A percentile compares a stretch with the other conserved stretches of the same genome.
phyloP scores from a whole-genome alignment of 352 stramenopile species.

The Pythium plurisporium region DNA sequence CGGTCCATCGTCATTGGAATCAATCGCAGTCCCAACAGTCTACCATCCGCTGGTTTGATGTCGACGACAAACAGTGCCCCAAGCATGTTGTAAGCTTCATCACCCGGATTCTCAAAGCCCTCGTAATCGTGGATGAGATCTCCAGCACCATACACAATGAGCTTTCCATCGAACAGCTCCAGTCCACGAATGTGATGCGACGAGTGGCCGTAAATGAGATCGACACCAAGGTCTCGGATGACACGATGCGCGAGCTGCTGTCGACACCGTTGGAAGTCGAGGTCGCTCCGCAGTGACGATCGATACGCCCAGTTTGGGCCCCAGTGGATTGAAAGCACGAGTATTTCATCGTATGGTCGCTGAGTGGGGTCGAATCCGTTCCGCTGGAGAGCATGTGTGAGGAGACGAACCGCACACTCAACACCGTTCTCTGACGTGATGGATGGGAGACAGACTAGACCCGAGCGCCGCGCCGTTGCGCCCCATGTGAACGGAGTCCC shows the following conservation, averaged over 20 bases:
- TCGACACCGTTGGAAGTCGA: conserved; percentile 18
- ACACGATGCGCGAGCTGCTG: conserved; percentile 29
- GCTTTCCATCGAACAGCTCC: conserved; percentile 36
- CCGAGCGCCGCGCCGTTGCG: conserved; percentile 22
- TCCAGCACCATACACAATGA: conserved; percentile 43
- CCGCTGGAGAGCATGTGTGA: conserved; percentile 16
- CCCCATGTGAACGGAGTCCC: conserved; percentile 31
- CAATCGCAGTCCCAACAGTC: conserved; percentile 23
- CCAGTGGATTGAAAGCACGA: conserved; percentile 40
- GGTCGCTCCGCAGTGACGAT: conserved; percentile 7
- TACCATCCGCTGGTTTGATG: conserved; percentile 14
- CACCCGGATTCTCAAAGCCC: conserved; percentile 32
- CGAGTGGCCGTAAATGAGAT: conserved; percentile 46
- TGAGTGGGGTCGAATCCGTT: conserved; percentile 13
- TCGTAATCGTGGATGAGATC: conserved; percentile 54
- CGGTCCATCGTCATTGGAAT: conserved; percentile 35
- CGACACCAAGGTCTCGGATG: conserved; percentile 33
- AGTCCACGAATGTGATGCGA: conserved; percentile 41
- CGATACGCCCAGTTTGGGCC: conserved; percentile 37
- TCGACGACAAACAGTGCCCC: conserved; percentile 35
- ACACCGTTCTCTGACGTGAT: conserved; percentile 10
- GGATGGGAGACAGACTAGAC: conserved; percentile 28
- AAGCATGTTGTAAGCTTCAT: conserved; percentile 33
- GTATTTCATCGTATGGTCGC: conserved; percentile 17
- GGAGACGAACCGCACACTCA: not conserved